Conservation (phyloP, 192 early-diverging fungal species). For the Mortierella hygrophila region DNA sequence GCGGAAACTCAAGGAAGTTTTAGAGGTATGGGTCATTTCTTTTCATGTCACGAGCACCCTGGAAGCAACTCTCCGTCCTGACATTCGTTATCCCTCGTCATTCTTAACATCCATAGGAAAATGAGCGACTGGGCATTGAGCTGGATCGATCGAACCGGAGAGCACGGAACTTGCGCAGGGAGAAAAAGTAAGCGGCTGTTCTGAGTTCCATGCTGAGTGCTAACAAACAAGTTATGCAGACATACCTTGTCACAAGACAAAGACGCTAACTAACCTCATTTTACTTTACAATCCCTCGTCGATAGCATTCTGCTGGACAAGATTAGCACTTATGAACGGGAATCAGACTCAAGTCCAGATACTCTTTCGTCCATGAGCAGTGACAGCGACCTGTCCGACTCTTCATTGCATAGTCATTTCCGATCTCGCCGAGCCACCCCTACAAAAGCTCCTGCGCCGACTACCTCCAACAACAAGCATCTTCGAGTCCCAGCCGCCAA, state of each 20-base stretch:
- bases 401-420: constrained; percentile 11
- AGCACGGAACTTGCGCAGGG: constrained; percentile 34
- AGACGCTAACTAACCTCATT: background rate
- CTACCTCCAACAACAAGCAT: background rate
- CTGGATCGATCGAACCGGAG: constrained; percentile 34
- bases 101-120: constrained; percentile 20
- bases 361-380: constrained; percentile 26
- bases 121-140: constrained; percentile 23
- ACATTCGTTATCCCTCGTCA: background rate
- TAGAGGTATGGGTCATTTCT: constrained; percentile 45
- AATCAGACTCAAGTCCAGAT: constrained; percentile 25
- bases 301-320: constrained; percentile 42
- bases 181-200: constrained; percentile 28
- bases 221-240: background rate
- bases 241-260: background rate
- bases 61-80: background rate
- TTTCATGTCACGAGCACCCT: background rate
- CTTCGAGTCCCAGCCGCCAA: constrained; percentile 2
- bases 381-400: constrained; percentile 36
- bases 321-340: constrained; percentile 19
- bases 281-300: background rate
- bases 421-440: background rate
- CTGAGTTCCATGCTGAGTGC: background rate
- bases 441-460: background rate
- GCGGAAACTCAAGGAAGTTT: constrained; percentile 58